Evolutionary conservation across 2,329 filamentous ascomycete genomes (phyloP).

Genomic region (Alternaria angustiovoidea): DNA sequence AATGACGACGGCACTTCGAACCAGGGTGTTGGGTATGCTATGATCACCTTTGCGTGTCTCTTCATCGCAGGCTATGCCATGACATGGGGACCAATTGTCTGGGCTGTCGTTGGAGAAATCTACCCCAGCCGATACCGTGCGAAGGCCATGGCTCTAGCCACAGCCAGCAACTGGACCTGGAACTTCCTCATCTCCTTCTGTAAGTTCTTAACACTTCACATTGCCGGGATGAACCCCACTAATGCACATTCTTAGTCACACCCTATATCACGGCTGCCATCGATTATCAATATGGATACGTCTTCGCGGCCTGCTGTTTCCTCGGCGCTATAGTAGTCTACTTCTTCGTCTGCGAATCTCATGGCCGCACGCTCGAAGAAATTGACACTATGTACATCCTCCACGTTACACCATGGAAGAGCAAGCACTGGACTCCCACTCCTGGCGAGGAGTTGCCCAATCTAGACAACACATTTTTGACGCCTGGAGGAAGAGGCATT

Average conservation of each 20-base stretch:
- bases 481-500: conserved; percentile 45
- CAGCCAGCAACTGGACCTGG: conserved; percentile 55
- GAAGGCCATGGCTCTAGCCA: conserved; percentile 56
- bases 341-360: conserved; percentile 79
- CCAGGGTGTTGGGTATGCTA: conserved; percentile 62
- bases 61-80: conserved; percentile 73
- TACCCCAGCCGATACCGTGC: conserved; percentile 66
- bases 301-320: conserved; percentile 77
- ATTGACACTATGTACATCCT: conserved; percentile 77
- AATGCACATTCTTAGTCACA: conserved; percentile 58
- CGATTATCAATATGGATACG: conserved; percentile 76
- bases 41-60: conserved; percentile 74
- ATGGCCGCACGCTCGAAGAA: conserved; percentile 77
- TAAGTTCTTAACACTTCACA: background rate
- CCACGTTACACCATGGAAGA: conserved; percentile 69
- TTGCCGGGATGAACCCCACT: background rate
- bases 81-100: conserved; percentile 75
- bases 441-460: conserved; percentile 46
- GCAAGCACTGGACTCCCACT: conserved; percentile 59
- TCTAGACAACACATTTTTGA: conserved; percentile 45
- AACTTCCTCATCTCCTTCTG: conserved; percentile 66
- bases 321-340: conserved; percentile 72
- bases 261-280: conserved; percentile 78
- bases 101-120: conserved; percentile 73
- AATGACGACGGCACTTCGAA: conserved; percentile 44